A percentile compares a stretch with the other conserved stretches of the same genome.
phyloP scores from a whole-genome alignment of 768 basidiomycete species.

The Exsudoporus frostii region DNA sequence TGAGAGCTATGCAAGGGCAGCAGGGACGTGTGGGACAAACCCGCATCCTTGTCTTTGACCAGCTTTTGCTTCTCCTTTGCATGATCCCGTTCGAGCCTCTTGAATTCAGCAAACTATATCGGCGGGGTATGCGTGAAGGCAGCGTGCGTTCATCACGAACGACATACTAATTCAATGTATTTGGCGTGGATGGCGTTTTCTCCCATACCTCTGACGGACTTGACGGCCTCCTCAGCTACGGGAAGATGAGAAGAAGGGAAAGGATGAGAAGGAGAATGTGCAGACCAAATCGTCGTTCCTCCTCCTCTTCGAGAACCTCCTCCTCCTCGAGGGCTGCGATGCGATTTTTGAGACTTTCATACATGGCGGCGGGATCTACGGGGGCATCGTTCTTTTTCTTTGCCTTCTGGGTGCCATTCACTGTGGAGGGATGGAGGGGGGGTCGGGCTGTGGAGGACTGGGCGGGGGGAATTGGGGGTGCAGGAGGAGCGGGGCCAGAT shows the following conservation, averaged over 20 bases:
- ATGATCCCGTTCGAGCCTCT: conserved; percentile 82
- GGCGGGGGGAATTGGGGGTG: conserved; percentile 33
- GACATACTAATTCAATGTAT: conserved; percentile 81
- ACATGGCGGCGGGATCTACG: conserved; percentile 82
- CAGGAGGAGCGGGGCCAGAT: conserved; percentile 54
- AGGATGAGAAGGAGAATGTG: conserved; percentile 7
- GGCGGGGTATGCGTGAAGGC: conserved; percentile 23
- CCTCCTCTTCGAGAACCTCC: conserved; percentile 82
- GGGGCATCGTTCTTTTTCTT: conserved; percentile 69
- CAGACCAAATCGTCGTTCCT: conserved; percentile 75
- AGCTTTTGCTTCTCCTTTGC: conserved; percentile 92
- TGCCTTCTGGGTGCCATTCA: conserved; percentile 43
- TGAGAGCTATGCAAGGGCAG: conserved; percentile 13
- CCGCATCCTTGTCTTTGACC: conserved; percentile 86
- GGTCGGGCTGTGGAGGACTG: conserved; percentile 27
- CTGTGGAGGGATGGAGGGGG: conserved; percentile 31
- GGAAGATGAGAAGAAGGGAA: conserved; percentile 12
- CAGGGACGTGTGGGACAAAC: conserved; percentile 36
- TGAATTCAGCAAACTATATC: conserved; percentile 80
- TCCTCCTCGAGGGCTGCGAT: conserved; percentile 90
- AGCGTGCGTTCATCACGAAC: conserved; percentile 14
- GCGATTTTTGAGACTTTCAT: conserved; percentile 82
- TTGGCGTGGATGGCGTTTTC: conserved; percentile 82
- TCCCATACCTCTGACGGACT: conserved; percentile 76
- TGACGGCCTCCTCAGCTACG: conserved; percentile 84